These are phyloP conservation scores for Priceomyces haplophilus DNA, from an alignment of 805 yeast species.

Conservation along the genomic window DNA sequence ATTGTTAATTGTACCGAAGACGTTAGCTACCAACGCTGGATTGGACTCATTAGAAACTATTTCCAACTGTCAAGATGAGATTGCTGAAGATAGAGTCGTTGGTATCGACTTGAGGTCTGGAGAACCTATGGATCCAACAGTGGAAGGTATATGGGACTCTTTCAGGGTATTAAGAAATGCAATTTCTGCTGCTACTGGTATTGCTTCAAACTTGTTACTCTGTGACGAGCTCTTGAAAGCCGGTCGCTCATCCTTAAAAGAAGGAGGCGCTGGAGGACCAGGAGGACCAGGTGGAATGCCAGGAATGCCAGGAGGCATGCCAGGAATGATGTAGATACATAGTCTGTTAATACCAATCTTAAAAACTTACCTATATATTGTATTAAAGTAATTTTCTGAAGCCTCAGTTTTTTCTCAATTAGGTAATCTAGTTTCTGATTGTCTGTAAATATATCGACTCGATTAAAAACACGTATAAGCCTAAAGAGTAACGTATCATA, in stretches of 20 bases:
- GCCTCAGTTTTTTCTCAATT: slow-evolving; percentile 1
- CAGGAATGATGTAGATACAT: slow-evolving; percentile 9
- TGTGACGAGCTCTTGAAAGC: slow-evolving; percentile 98
- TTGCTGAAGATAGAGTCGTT: slow-evolving; percentile 73
- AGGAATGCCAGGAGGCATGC: slow-evolving; percentile 10
- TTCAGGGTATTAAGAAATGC: slow-evolving; percentile 93
- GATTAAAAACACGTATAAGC: slow-evolving; percentile 5
- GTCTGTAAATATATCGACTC: neutral
- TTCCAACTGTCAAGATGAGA: slow-evolving; percentile 85
- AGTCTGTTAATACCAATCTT: neutral
- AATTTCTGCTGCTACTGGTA: slow-evolving; percentile 86
- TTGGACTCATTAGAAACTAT: slow-evolving; percentile 88
- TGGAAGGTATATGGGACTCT: slow-evolving; percentile 96
- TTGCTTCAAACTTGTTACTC: slow-evolving; percentile 83
- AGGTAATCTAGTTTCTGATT: slow-evolving; percentile 3
- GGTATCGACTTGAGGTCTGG: slow-evolving; percentile 92
- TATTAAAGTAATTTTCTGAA: neutral
- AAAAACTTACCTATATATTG: neutral
- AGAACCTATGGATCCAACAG: slow-evolving; percentile 91
- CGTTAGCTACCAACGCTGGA: slow-evolving; percentile 88
- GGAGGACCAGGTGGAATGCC: slow-evolving; percentile 17
- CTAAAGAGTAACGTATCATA: neutral
- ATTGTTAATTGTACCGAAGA: slow-evolving; percentile 85
- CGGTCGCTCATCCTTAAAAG: slow-evolving; percentile 88
- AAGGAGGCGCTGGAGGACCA: slow-evolving; percentile 35